Percentiles rank a stretch among this genome's conserved stretches.
These are phyloP conservation scores for Neurospora sp. DNA, from an alignment of 495 filamentous ascomycete species.

Conservation along the genomic window DNA sequence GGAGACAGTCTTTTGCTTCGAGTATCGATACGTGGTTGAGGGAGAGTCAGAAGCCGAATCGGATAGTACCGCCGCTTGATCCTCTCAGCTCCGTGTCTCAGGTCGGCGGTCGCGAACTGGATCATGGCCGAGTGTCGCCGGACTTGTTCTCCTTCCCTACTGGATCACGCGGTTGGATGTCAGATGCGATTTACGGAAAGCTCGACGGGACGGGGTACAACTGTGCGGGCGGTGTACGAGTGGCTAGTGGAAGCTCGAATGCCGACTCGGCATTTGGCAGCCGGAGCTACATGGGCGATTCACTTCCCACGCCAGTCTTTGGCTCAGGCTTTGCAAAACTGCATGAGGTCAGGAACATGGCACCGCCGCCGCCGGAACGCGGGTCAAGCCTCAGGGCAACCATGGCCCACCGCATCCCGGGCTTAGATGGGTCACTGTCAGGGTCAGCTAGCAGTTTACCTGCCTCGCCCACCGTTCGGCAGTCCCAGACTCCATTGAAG, in stretches of 20 bases:
- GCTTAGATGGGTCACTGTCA: constrained; percentile 17
- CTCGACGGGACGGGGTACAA: constrained; percentile 26
- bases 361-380: constrained; percentile 30
- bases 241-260: neutral
- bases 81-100: constrained; percentile 18
- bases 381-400: constrained; percentile 27
- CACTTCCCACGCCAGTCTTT: constrained; percentile 19
- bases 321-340: constrained; percentile 16
- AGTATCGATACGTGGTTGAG: constrained; percentile 34
- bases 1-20: constrained; percentile 15
- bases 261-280: constrained; percentile 25
- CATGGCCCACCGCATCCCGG: constrained; percentile 15
- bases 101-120: constrained; percentile 6
- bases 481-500: neutral
- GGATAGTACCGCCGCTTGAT: constrained; percentile 4
- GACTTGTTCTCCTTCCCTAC: constrained; percentile 38
- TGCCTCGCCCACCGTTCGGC: constrained; percentile 4
- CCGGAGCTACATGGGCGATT: constrained; percentile 27
- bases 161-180: constrained; percentile 27
- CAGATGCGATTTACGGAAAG: constrained; percentile 32
- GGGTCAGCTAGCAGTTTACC: constrained; percentile 6
- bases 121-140: constrained; percentile 22
- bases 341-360: constrained; percentile 3
- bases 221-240: constrained; percentile 10
- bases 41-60: constrained; percentile 28